Percentiles rank a stretch among this genome's conserved stretches.
Conservation (phyloP, 75 land plant species). For the Cryptomeria japonica region DNA sequence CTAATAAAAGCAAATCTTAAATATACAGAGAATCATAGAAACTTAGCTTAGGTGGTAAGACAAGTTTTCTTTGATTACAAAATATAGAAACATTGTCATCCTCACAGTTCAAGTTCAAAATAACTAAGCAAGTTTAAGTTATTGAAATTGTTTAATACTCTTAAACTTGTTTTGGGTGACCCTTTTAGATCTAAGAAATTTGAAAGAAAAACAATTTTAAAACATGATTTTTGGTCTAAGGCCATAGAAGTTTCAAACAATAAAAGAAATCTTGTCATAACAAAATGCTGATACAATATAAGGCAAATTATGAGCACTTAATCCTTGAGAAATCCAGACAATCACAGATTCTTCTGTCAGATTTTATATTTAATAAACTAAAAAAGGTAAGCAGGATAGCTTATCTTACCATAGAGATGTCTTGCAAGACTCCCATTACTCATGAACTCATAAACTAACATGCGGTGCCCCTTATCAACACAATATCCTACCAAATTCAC, state of each 20-base stretch:
- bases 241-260: background rate
- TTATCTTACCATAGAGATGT: conserved; percentile 64
- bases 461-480: conserved; percentile 81
- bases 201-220: background rate
- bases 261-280: background rate
- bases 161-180: background rate
- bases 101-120: background rate
- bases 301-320: background rate
- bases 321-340: background rate
- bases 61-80: background rate
- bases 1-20: background rate
- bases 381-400: background rate
- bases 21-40: background rate
- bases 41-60: background rate
- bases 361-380: background rate
- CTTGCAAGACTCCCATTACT: conserved; percentile 80
- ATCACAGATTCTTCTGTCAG: background rate
- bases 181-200: background rate
- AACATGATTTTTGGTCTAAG: background rate
- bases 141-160: background rate
- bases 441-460: conserved; percentile 93
- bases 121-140: too few species aligned
- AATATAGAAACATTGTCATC: background rate
- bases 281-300: background rate
- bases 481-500: conserved; percentile 98